Evolutionary conservation across 2,329 filamentous ascomycete species (phyloP).

Genomic region (Hymenoscyphus infarciens): DNA sequence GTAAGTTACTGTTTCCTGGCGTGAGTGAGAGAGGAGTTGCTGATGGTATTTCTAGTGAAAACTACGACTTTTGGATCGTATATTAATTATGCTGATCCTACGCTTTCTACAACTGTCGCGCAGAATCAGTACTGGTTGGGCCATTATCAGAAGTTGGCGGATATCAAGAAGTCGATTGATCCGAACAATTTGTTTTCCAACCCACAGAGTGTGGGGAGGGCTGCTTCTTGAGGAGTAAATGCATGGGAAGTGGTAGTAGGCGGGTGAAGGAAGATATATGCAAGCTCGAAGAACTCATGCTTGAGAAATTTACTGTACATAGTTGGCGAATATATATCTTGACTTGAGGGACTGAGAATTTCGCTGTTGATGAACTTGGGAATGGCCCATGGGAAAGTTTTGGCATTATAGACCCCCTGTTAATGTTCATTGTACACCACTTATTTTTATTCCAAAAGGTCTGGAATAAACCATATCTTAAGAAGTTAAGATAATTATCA

Average conservation of each 20-base stretch:
- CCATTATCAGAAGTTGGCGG: constrained; percentile 14
- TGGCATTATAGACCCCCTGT: too few species aligned
- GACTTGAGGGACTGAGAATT: too few species aligned
- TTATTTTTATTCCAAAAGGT: too few species aligned
- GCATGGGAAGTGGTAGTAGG: background rate
- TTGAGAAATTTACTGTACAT: too few species aligned
- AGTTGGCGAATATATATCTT: too few species aligned
- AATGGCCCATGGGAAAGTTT: too few species aligned
- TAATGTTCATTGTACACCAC: too few species aligned
- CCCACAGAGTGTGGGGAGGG: constrained; percentile 17
- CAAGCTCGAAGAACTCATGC: too few species aligned
- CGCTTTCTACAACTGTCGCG: constrained; percentile 14
- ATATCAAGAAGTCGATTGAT: constrained; percentile 18
- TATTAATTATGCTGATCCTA: constrained; percentile 24
- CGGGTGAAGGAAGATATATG: too few species aligned
- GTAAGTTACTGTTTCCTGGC: constrained; percentile 6
- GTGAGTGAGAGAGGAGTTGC: background rate
- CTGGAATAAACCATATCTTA: too few species aligned
- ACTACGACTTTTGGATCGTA: constrained; percentile 19
- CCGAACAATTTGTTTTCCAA: constrained; percentile 19
- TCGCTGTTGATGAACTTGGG: too few species aligned
- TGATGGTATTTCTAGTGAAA: constrained; percentile 7
- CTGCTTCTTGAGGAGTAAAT: background rate
- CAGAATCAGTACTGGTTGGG: constrained; percentile 20
- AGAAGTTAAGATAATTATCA: too few species aligned